These are phyloP conservation scores for Blastocystis sp. DNA, from an alignment of 352 stramenopile genomes.

Conservation along the genomic window DNA sequence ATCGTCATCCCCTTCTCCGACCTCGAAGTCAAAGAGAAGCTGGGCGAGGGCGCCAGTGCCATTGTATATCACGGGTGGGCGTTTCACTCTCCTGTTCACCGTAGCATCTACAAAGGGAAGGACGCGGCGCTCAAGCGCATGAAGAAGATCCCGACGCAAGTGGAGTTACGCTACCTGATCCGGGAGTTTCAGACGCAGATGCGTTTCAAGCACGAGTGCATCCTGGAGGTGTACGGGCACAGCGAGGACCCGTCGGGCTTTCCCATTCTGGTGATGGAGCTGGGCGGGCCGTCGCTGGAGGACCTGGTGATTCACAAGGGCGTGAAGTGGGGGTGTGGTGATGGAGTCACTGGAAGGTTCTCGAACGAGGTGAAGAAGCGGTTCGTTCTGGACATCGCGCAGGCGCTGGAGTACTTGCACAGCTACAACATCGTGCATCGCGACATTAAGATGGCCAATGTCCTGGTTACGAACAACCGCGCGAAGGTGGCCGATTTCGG, in stretches of 20 bases:
- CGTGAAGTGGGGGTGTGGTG: slow-evolving; percentile 40
- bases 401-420: slow-evolving; percentile 76
- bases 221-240: slow-evolving; percentile 48
- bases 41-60: slow-evolving; percentile 27
- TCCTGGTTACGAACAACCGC: slow-evolving; percentile 75
- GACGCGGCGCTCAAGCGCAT: slow-evolving; percentile 53
- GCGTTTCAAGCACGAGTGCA: slow-evolving; percentile 58
- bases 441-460: slow-evolving; percentile 74
- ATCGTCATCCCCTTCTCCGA: slow-evolving; percentile 47
- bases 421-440: slow-evolving; percentile 76
- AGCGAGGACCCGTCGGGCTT: slow-evolving; percentile 41
- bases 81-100: not conserved
- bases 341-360: slow-evolving; percentile 76
- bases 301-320: slow-evolving; percentile 38
- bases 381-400: slow-evolving; percentile 39
- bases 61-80: slow-evolving; percentile 40
- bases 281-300: slow-evolving; percentile 35
- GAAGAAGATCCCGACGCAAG: slow-evolving; percentile 37
- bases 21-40: slow-evolving; percentile 21
- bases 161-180: slow-evolving; percentile 43
- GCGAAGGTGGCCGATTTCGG: slow-evolving; percentile 70
- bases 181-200: slow-evolving; percentile 64
- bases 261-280: slow-evolving; percentile 50
- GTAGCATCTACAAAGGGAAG: slow-evolving; percentile 28
- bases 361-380: slow-evolving; percentile 13